Base-by-base conservation (phyloP, 2,329 filamentous ascomycete species). In the Leptographium wingfieldii region DNA sequence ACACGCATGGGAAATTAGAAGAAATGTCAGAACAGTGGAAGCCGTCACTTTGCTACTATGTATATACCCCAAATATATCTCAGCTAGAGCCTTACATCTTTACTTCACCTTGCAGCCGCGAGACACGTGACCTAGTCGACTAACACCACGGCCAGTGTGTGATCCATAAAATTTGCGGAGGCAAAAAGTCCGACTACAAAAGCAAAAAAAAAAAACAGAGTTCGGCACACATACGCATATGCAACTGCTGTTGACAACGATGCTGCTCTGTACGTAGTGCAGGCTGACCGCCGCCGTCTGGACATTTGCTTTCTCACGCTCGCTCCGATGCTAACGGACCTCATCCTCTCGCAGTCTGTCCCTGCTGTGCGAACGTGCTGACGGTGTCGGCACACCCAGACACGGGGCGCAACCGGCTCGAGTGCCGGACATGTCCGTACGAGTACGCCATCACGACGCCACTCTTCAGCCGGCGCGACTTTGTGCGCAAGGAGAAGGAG, bases 371-470 rank as follows among this genome's bases (percentile, higher is more conserved):
- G 73, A 94, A 92, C 77, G 85, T 90, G 73, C 83, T 94, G 69
- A 90, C 87, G 68, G 85, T 92, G 68, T 84, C 84, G 62, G 71
- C 77, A 56, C 79, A 78, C 64, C 64, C 65, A 1, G 77, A 76
- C 64, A 76, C 74, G 56, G 77, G 79, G 61, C 76, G 74, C 68
- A 96, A 96, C 77, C 87, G 91, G 61, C 90, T 97, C 73, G 90
- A 95, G 74, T 99, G 94, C 76, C 88, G 90, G 61, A 95, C 91
- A 61, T 99, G 94, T 68, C 92, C 94, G 4, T 99, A 95, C 77
- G 86, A 95, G 72, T 91, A 90, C 73, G 77, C 87, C 61, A 86
- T 97, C 68, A 85, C 86, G 65, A 82, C 86, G 68, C 83, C 85
- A 62, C 88, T 90, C 73, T 96, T 84, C 74, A 85, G 80, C 67